A percentile compares a stretch with the other conserved stretches of the same genome.
Evolutionary conservation across 768 basidiomycete species (phyloP).

Genomic region (Cytidiella melzeri): DNA sequence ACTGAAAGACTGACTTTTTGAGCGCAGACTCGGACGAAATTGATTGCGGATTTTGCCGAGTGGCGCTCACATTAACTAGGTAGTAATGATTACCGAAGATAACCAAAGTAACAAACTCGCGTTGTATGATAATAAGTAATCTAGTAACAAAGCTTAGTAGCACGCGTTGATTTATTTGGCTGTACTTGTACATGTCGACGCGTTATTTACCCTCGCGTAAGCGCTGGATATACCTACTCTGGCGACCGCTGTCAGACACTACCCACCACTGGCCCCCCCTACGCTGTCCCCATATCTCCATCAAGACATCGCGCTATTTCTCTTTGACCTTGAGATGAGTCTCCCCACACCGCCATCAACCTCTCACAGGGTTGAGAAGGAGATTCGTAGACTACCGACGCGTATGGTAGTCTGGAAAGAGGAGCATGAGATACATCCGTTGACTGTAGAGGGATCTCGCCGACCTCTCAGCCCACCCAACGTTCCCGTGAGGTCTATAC

Average conservation of each 20-base stretch:
- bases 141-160: background rate
- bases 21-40: background rate
- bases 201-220: slow-evolving; percentile 6
- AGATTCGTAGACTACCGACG: slow-evolving; percentile 30
- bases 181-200: slow-evolving; percentile 4
- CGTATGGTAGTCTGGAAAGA: slow-evolving; percentile 47
- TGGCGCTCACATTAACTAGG: background rate
- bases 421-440: slow-evolving; percentile 40
- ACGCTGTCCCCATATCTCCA: background rate
- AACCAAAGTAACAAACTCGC: background rate
- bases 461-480: slow-evolving; percentile 19
- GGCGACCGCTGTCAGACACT: background rate
- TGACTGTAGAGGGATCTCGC: slow-evolving; percentile 25
- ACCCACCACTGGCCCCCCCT: background rate
- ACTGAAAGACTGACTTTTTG: background rate
- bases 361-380: slow-evolving; percentile 49
- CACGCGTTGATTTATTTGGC: slow-evolving; percentile 7
- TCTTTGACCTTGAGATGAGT: slow-evolving; percentile 6
- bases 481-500: slow-evolving; percentile 60
- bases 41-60: background rate
- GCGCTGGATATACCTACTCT: background rate
- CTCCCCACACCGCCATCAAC: slow-evolving; percentile 60
- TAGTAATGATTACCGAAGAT: no score
- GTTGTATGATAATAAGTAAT: background rate
- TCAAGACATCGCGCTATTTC: background rate